Evolutionary conservation across 2,329 filamentous ascomycete species (phyloP), one percentile per base, ranked within the genome.

Genomic region (Aspergillus ibericus): DNA sequence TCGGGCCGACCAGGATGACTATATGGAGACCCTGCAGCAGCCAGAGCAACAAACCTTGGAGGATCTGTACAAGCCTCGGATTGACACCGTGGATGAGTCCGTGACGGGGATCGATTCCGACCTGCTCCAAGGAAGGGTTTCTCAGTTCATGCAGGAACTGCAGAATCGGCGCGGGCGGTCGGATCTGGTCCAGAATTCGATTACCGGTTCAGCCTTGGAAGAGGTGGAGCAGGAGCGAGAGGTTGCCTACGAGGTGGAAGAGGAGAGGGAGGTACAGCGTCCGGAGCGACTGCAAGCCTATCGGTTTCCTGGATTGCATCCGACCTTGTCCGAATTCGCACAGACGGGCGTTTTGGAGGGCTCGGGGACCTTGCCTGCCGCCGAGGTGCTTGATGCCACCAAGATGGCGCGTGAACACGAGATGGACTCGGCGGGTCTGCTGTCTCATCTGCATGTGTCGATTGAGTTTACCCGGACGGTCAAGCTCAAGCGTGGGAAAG

Each of bases 201-300:
- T 79, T 3, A 74, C 81, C 53, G 77, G 75, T 0, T 82, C 82
- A 0, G 81, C 83, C 0, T 70, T 89, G 0, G 80, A 88, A 49
- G 87, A 90, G 55, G 86, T 82, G 1, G 77, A 81, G 51, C 76
- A 79, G 58, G 84, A 88, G 62, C 74, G 85, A 15, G 85, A 88
- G 59, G 79, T 87, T 0, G 84, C 82, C 3, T 78, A 82, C 15
- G 81, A 88, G 61, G 78, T 87, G 0, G 83, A 88, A 54, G 73
- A 79, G 5, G 79, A 87, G 0, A 80, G 84, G 0, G 79, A 87
- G 59, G 73, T 81, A 0, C 80, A 87, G 65, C 80, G 77, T n/a
- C 81, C 79, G 0, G 35, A 68, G 0, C 67, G 75, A 0, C 79
- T 77, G 55, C 63, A 64, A 0, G 66, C 82, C 1, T 66, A 79